Evolutionary conservation across 2,329 filamentous ascomycete species (phyloP).

Genomic region (Lecanosticta acicola): DNA sequence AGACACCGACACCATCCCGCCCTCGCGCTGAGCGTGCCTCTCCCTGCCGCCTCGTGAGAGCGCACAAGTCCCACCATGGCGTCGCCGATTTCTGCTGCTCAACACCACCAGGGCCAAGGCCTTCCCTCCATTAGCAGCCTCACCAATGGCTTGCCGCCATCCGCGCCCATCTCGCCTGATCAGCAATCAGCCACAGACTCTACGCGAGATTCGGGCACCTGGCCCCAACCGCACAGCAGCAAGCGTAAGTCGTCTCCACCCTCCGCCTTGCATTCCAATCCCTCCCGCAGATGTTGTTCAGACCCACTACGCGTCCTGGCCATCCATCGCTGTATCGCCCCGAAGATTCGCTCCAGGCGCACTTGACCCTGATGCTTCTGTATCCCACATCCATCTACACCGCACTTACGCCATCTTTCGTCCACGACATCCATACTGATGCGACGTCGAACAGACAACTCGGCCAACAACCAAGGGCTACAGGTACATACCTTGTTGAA

Average conservation of each 20-base stretch:
- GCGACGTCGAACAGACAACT: constrained; percentile 28
- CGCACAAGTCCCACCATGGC: constrained; percentile 21
- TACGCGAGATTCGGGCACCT: constrained; percentile 34
- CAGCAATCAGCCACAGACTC: constrained; percentile 29
- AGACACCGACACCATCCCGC: constrained; percentile 1
- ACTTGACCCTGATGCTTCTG: no score
- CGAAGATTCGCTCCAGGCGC: no score
- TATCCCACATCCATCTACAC: no score
- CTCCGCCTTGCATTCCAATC: constrained; percentile 7
- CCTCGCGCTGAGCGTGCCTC: constrained; percentile 1
- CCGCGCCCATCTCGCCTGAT: constrained; percentile 29
- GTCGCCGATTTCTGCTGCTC: constrained; percentile 15
- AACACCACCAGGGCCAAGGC: constrained; percentile 21
- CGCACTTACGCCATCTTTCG: not conserved
- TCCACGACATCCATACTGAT: not conserved
- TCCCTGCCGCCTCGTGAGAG: constrained; percentile 3
- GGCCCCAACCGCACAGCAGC: constrained; percentile 32
- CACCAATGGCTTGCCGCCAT: constrained; percentile 32
- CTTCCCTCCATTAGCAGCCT: constrained; percentile 35
- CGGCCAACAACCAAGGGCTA: constrained; percentile 42
- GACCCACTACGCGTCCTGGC: constrained; percentile 1
- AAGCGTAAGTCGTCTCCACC: constrained; percentile 31
- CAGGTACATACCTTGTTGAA: constrained; percentile 48
- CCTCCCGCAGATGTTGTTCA: constrained; percentile 1
- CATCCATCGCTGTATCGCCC: not conserved